Base-by-base conservation (phyloP, 1,284 basidiomycete species). In the Peniophora sp. region DNA sequence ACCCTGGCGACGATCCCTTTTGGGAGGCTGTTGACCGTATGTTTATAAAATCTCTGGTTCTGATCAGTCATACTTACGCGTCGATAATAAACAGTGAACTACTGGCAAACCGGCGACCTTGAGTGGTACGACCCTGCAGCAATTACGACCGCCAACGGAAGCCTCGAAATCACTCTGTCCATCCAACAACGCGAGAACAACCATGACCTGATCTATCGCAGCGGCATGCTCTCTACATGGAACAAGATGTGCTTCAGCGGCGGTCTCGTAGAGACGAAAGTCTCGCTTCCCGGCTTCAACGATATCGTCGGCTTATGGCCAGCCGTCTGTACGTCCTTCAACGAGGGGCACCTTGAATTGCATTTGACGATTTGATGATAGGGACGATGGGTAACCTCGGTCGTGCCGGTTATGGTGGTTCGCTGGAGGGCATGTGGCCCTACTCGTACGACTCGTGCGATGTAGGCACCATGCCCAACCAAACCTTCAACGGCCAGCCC, bases 181-280 rank as follows among this genome's bases (percentile, higher is more conserved):
- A 60, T 79, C 56, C 27, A 32, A 32, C 27, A 32, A 32, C 27
- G 27, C 6, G 83, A 82, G 60, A 59, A 71, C 45, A 85, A 73
- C 39, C 85, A 97, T 65, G 81, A 78, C 50, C 73, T 97, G 55
- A 69, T 89, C 59, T 96, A 85, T 63, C 74, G 83, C 55, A 81
- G 87, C 23, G 87, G 82, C 0, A 73, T 84, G 73, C 68, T 91
- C 61, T 71, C 82, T 23, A 78, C 77, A 10, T 92, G 91, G 91
- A 93, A 93, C 66, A 92, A 97, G 66, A 89, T 97, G 61, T 97
- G 95, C 68, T 97, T 97, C 69, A 93, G 89, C 1, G 91, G 92
- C 34, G 90, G 90, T 20, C 70, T 90, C 52, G 68, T 92, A 45
- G 78, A 85, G 59, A 76, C 78, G 3, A 75, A 77, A 5, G 82